Evolutionary conservation across 106 monocot species (phyloP), one percentile per base, ranked within the genome.

Genomic region (Dioscorea dumetorum): DNA sequence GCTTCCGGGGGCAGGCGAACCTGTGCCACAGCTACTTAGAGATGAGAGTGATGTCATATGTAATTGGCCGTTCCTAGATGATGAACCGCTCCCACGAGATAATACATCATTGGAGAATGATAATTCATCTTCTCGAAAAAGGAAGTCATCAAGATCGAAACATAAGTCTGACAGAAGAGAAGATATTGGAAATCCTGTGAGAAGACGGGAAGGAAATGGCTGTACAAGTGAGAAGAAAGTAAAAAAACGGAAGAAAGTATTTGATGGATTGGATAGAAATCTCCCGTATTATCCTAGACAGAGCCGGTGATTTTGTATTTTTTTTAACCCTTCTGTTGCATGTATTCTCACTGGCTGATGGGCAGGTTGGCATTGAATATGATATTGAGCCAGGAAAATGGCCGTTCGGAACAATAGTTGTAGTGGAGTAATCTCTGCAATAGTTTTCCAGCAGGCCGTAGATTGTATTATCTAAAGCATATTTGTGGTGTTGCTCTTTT

Each of bases 31-130:
- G 21, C 78, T 50, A 41, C 69, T 79, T 23, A 67, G 64, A 18
- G 71, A 66, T 28, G 71, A 56, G 24, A 63, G 53, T 33, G 75
- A 82, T 62, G 59, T 71, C 31, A 58, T 87, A 2, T 97, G 73
- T 75, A 92, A 90, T 61, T 99, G 89, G 87, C 74, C 82, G 19
- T 70, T 87, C 49, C 57, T 79, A 34, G 92, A 99, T 61, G 97
- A 99, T 67, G 97, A 92, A 28, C 90, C 91, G 14, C 60, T 97
- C 7, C 91, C 91, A 5, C 86, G 95, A 72, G 83, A 67, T 57
- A 82, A 28, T 9, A 18, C 65, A 24, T 18, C 41, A 17, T 22
- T 52, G 0, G 75, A 70, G 5, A 56, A 66, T 22, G 77, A 68
- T 12, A 63, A 24, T 17, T 2, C 20, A 24, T 49, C n/a, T 12